Base-by-base conservation (phyloP, 2,329 filamentous ascomycete genomes). In the Fusarium austroafricanum region DNA sequence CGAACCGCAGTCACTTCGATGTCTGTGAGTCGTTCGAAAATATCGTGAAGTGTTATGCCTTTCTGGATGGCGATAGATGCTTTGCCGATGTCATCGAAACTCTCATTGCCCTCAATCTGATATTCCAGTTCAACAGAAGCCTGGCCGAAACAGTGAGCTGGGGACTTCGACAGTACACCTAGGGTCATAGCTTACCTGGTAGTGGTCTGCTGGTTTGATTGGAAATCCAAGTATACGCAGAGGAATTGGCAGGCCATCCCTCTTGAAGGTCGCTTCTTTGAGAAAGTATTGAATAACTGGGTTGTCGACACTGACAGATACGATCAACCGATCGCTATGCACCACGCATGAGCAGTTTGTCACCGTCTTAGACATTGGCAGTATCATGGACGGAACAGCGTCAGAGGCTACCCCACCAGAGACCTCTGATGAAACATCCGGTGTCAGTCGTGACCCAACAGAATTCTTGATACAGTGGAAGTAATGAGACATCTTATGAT, bases 401-500 rank as follows among this genome's bases (percentile, higher is more conserved):
- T 26, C n/a, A 6, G 6, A 12, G 1, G n/a, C 2, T 6, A 4
- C 5, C 1, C 9, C 21, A 4, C 1, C 3, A 9, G 6, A n/a
- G 5, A 4, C 11, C 9, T 35, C 15, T 6, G 11, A 10, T 10
- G 26, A 5, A 5, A 5, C 2, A 11, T 38, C 5, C 2, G 15
- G 55, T 1, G 20, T 20, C 14, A 26, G 9, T 26, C 20, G 8
- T 0, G n/a, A 2, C 2, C 10, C 21, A 3, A 49, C 14, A 8
- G 21, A 59, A 12, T 6, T 46, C 10, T 42, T 59, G 2, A 58
- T 8, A 3, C 55, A 59, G 11, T 58, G n/a, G 2, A n/a, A 58
- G 10, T 59, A 58, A n/a, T 59, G 28, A 1, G 55, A 35, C 55
- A 59, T 49, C 11, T 49, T 57, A 5, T 59, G 42, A 3, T 58